Base-by-base conservation (phyloP, 2,329 filamentous ascomycete genomes). In the Cytospora piceae region DNA sequence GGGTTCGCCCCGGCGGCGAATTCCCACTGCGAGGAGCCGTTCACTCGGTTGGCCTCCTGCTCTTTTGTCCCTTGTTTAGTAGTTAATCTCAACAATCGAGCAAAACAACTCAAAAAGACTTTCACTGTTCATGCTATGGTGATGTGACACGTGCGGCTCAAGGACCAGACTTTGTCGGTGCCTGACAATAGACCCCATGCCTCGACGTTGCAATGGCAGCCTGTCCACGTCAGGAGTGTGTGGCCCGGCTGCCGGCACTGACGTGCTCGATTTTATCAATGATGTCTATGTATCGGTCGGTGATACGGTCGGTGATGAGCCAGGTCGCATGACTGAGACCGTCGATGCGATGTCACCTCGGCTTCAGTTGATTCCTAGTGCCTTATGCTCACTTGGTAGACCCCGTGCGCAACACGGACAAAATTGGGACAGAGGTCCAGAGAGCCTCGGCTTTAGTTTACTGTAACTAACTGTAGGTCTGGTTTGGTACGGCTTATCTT, bases 1-100 rank as follows among this genome's bases (percentile, higher is more conserved):
- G 51, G 27, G 12, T 39, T 66, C 69, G 73, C 74, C 74, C 74
- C 7, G 65, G 56, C 17, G 56, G 68, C 75, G 75, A 27, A 67
- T 69, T 69, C 68, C 72, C 72, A 70, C 66, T 71, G 73, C 72
- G 73, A 76, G 73, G 73, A 71, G 73, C 73, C 73, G 73, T 73
- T 75, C 61, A 58, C 55, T 54, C 71, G 70, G 72, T 77, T 74
- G 74, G 74, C 70, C 72, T 76, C 56, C 46, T 60, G 66, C 75
- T 76, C 66, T 69, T 72, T 77, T 75, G 75, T 77, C 70, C 71
- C 74, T 74, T 75, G 73, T 77, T 73, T 79, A 79, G 74, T 79
- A 80, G 76, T 78, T 80, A 78, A 80, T 79, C 63, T 71, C 72
- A 79, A 76, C 71, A 74, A 70, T 63, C 24, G 61, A 63, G 61